These are phyloP conservation scores for Apocynum venetum DNA, from an alignment of 257 asterid genomes.

Conservation along the genomic window DNA sequence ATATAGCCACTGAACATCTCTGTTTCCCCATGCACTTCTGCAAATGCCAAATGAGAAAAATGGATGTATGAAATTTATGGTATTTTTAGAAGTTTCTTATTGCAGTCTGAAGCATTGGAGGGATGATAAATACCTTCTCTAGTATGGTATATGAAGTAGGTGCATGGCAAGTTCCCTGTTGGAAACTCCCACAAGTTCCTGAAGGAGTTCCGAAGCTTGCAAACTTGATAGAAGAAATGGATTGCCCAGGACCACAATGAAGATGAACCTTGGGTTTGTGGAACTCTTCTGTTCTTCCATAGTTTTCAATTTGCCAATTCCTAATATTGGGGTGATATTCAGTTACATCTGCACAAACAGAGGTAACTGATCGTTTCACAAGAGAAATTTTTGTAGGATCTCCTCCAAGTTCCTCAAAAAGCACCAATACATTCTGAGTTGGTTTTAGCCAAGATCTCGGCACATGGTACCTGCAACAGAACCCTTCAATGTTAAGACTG, in stretches of 20 bases:
- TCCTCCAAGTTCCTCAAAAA: conserved; percentile 93
- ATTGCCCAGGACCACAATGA: conserved; percentile 54
- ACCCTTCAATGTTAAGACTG: background rate
- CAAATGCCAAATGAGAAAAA: conserved; percentile 11
- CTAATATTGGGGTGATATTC: conserved; percentile 83
- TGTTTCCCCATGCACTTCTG: conserved; percentile 82
- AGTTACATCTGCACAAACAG: conserved; percentile 76
- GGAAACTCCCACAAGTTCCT: conserved; percentile 88
- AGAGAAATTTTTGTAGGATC: conserved; percentile 71
- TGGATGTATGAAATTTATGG: background rate
- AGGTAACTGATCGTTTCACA: conserved; percentile 63
- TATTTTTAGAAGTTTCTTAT: background rate
- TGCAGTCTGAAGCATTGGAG: no score
- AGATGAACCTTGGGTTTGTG: conserved; percentile 75
- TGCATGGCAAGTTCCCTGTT: conserved; percentile 90
- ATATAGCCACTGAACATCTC: conserved; percentile 62
- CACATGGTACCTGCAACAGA: conserved; percentile 72
- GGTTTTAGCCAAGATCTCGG: conserved; percentile 91
- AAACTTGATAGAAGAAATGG: conserved; percentile 78
- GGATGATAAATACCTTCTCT: conserved; percentile 49
- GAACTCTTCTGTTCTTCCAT: conserved; percentile 51
- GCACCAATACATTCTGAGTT: conserved; percentile 63
- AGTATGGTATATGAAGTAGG: conserved; percentile 47
- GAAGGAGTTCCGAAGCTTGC: conserved; percentile 96
- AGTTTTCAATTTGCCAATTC: conserved; percentile 79